These are phyloP conservation scores for Lolium multiflorum DNA, from an alignment of 176 grass and related monocot species.

Conservation along the genomic window DNA sequence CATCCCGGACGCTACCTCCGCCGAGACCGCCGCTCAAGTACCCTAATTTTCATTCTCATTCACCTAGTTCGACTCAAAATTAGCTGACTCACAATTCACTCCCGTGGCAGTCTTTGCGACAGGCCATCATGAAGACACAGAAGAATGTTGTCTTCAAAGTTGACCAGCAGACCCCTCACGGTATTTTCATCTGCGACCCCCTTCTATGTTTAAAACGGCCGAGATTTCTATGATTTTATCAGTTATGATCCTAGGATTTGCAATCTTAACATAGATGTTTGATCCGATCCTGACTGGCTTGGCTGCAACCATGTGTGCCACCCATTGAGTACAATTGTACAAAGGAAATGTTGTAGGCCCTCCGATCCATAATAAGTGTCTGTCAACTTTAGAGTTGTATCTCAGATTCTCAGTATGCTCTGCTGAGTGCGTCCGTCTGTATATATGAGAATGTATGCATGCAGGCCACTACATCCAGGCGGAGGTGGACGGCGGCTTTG, in stretches of 20 bases:
- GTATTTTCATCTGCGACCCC: slow-evolving; percentile 32
- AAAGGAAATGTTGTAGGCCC: no score
- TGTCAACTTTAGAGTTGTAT: no score
- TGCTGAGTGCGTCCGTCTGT: neutral
- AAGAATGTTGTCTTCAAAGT: slow-evolving; percentile 61
- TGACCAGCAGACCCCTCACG: slow-evolving; percentile 67
- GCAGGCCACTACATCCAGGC: slow-evolving; percentile 85
- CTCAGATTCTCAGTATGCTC: neutral
- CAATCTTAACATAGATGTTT: no score
- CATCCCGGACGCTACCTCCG: slow-evolving; percentile 64
- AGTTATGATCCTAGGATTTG: no score
- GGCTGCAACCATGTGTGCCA: no score
- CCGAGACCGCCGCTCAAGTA: slow-evolving; percentile 42
- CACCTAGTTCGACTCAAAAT: neutral
- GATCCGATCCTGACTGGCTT: neutral
- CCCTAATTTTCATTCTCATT: neutral
- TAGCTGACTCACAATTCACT: neutral
- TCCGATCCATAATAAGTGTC: no score
- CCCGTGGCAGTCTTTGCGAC: slow-evolving; percentile 57
- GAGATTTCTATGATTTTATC: no score
- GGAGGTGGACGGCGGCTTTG: slow-evolving; percentile 69
- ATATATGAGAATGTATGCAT: neutral
- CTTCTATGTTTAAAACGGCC: neutral
- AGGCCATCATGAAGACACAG: slow-evolving; percentile 78
- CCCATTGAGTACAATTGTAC: no score